Percentiles rank a stretch among this genome's conserved stretches.
phyloP scores from a whole-genome alignment of 2,329 filamentous ascomycete species.

The Alternaria infectoria region DNA sequence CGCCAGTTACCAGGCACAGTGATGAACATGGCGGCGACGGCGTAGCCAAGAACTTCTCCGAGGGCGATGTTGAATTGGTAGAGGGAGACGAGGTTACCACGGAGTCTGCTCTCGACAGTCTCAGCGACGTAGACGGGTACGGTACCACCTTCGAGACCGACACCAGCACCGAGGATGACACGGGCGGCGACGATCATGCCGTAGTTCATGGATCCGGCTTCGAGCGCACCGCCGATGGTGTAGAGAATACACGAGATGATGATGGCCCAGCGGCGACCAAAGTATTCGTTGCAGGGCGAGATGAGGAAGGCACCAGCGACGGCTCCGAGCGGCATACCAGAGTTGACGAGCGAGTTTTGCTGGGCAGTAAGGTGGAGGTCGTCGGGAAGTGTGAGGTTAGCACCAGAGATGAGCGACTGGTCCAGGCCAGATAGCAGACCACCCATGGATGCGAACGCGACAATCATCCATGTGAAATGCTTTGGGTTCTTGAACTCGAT shows the following conservation, averaged over 20 bases:
- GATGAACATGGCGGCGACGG: slow-evolving; percentile 74
- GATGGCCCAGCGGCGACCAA: slow-evolving; percentile 72
- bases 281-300: slow-evolving; percentile 69
- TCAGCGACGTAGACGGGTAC: slow-evolving; percentile 78
- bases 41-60: slow-evolving; percentile 75
- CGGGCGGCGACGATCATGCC: slow-evolving; percentile 74
- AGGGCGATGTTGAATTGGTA: slow-evolving; percentile 80
- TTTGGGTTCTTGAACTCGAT: slow-evolving; percentile 66
- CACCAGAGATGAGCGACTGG: slow-evolving; percentile 74
- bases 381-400: slow-evolving; percentile 69
- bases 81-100: slow-evolving; percentile 74
- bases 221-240: slow-evolving; percentile 71
- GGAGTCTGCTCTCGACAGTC: slow-evolving; percentile 69
- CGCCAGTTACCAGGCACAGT: slow-evolving; percentile 74
- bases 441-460: slow-evolving; percentile 76
- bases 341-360: slow-evolving; percentile 71
- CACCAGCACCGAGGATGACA: slow-evolving; percentile 72
- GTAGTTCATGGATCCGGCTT: slow-evolving; percentile 71
- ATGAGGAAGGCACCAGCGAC: slow-evolving; percentile 73
- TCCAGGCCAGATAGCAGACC: slow-evolving; percentile 75
- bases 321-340: slow-evolving; percentile 74
- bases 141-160: slow-evolving; percentile 76
- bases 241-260: slow-evolving; percentile 73
- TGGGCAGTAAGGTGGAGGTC: slow-evolving; percentile 61
- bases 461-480: slow-evolving; percentile 71